A percentile compares a stretch with the other conserved stretches of the same genome.
These are phyloP conservation scores for Hemileia vastatrix DNA, from an alignment of 1,284 basidiomycete species.

Conservation along the genomic window DNA sequence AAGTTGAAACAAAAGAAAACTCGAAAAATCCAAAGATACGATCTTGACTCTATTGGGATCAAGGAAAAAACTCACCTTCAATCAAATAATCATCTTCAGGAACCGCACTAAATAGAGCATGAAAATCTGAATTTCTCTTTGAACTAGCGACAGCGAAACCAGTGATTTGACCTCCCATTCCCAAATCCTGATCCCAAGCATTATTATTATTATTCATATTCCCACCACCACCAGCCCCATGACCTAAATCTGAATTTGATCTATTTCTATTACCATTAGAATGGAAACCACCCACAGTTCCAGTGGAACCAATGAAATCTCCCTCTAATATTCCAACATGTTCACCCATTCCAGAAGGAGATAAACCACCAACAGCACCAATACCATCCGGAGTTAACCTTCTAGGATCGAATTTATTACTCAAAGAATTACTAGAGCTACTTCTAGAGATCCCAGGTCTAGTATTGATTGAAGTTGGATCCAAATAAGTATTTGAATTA, in stretches of 20 bases:
- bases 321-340: constrained; percentile 24
- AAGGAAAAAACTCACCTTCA: constrained; percentile 61
- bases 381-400: constrained; percentile 30
- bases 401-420: background rate
- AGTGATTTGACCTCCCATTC: constrained; percentile 33
- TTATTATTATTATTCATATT: no score
- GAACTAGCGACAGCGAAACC: constrained; percentile 95
- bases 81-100: constrained; percentile 96
- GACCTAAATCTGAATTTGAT: background rate
- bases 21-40: no score
- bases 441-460: background rate
- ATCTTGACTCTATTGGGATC: background rate
- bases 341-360: constrained; percentile 27
- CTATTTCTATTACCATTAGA: background rate
- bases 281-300: background rate
- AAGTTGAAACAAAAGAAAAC: background rate
- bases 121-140: constrained; percentile 89
- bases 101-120: constrained; percentile 71
- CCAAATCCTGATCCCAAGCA: no score
- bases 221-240: no score
- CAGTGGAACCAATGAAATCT: no score
- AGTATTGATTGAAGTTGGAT: constrained; percentile 3
- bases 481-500: background rate
- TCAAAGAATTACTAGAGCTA: background rate
- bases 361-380: constrained; percentile 25